Percentiles rank a stretch among this genome's conserved stretches.
Evolutionary conservation across 225 moss, liverwort and hornwort species (phyloP).

Genomic region (Marchantia paleacea): DNA sequence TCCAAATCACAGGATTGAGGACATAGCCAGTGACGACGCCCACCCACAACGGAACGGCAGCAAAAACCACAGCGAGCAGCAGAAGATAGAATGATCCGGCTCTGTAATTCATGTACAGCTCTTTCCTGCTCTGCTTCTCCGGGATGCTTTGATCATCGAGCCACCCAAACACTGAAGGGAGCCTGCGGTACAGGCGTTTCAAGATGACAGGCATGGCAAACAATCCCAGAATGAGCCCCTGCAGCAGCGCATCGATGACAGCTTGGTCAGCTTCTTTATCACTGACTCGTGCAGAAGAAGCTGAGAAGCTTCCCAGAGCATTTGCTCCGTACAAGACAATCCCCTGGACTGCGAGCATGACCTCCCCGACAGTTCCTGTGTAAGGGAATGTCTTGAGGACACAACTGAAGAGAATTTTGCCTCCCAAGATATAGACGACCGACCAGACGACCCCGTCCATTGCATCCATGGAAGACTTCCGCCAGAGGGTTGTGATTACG

Average conservation of each 20-base stretch:
- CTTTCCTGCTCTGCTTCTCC: slow-evolving; percentile 4
- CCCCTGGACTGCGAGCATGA: slow-evolving; percentile 85
- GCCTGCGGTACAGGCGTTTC: slow-evolving; percentile 16
- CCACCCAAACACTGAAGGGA: slow-evolving; percentile 8
- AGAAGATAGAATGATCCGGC: slow-evolving; percentile 36
- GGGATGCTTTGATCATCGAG: background rate
- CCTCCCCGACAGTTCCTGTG: slow-evolving; percentile 71
- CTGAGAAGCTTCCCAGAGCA: slow-evolving; percentile 18
- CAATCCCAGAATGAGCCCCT: slow-evolving; percentile 39
- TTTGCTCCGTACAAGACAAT: slow-evolving; percentile 65
- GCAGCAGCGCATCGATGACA: slow-evolving; percentile 26
- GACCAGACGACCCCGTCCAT: slow-evolving; percentile 41
- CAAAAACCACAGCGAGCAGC: slow-evolving; percentile 32
- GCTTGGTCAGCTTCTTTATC: slow-evolving; percentile 23
- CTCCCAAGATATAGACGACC: slow-evolving; percentile 48
- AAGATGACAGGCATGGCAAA: slow-evolving; percentile 28
- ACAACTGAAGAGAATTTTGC: slow-evolving; percentile 52
- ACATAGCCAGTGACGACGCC: slow-evolving; percentile 7
- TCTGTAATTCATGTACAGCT: slow-evolving; percentile 8
- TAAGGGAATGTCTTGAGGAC: slow-evolving; percentile 57
- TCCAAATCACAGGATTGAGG: slow-evolving; percentile 38
- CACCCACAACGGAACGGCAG: slow-evolving; percentile 35
- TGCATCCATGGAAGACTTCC: slow-evolving; percentile 26
- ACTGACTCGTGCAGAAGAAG: background rate
- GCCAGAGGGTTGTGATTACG: slow-evolving; percentile 37